A percentile compares a stretch with the other conserved stretches of the same genome.
Conservation (phyloP, 202 grass and related monocot species). For the Carex arenaria region DNA sequence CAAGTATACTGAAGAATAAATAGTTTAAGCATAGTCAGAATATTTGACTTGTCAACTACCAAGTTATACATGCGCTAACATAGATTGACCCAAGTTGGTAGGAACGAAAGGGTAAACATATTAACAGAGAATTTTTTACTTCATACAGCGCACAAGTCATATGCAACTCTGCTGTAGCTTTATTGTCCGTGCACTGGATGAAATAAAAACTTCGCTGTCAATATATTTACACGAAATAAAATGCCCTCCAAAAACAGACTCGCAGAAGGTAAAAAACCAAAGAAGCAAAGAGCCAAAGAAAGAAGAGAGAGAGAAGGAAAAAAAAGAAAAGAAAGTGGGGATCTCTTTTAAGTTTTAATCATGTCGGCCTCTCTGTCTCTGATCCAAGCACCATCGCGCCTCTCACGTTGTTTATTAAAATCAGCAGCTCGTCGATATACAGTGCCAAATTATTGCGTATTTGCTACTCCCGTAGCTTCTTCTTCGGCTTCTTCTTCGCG, state of each 20-base stretch:
- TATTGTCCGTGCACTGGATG: too few species aligned
- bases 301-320: not conserved
- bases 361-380: conserved; percentile 18
- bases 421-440: not conserved
- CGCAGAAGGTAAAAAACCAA: not conserved
- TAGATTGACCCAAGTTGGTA: not conserved
- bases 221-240: not conserved
- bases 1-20: not conserved
- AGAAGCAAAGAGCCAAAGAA: not conserved
- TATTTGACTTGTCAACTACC: conserved; percentile 1
- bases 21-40: not conserved
- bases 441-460: not conserved
- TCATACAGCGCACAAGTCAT: too few species aligned
- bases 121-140: too few species aligned
- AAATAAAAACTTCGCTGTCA: too few species aligned
- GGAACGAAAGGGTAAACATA: too few species aligned
- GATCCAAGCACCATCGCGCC: conserved; percentile 11
- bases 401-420: conserved; percentile 11
- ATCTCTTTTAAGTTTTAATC: too few species aligned
- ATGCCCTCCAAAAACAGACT: not conserved
- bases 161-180: too few species aligned
- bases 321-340: not conserved
- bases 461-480: not conserved
- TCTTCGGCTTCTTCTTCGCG: not conserved
- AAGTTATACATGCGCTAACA: not conserved